phyloP scores from a whole-genome alignment of 106 monocot genomes.

The Phalaenopsis equestris region DNA sequence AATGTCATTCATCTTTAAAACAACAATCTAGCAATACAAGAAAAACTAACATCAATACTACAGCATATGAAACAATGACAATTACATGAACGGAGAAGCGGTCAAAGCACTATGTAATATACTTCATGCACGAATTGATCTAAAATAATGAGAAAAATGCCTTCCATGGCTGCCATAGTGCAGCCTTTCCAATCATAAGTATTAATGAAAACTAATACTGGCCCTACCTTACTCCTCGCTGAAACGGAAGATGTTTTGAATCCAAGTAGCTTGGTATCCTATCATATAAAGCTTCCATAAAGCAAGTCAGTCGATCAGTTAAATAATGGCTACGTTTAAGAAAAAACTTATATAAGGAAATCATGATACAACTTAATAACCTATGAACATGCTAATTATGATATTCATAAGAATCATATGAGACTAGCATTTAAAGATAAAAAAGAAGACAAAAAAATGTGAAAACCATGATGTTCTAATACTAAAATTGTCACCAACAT shows the following conservation, averaged over 20 bases:
- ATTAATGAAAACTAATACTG: conserved; percentile 4
- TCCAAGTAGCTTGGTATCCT: conserved; percentile 75
- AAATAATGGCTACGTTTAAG: background rate
- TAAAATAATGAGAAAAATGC: background rate
- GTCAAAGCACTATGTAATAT: background rate
- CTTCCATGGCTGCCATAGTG: background rate
- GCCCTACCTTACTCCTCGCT: conserved; percentile 86
- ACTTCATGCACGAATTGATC: background rate
- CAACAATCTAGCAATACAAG: background rate
- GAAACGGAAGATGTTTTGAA: conserved; percentile 81
- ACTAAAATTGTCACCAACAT: background rate
- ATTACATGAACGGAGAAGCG: background rate
- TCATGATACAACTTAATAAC: background rate
- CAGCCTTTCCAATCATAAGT: conserved; percentile 2
- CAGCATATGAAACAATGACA: background rate
- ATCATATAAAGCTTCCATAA: conserved; percentile 58
- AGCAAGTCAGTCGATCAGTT: conserved; percentile 15
- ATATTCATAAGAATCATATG: background rate
- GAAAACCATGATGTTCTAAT: background rate
- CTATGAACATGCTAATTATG: background rate
- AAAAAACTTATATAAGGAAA: background rate
- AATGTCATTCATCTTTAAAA: too few relatives aligned
- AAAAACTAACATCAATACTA: background rate
- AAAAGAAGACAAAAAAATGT: background rate
- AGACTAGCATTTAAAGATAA: background rate